These are phyloP conservation scores for Carex scoparia DNA, from an alignment of 176 grass and related monocot species.

Conservation along the genomic window DNA sequence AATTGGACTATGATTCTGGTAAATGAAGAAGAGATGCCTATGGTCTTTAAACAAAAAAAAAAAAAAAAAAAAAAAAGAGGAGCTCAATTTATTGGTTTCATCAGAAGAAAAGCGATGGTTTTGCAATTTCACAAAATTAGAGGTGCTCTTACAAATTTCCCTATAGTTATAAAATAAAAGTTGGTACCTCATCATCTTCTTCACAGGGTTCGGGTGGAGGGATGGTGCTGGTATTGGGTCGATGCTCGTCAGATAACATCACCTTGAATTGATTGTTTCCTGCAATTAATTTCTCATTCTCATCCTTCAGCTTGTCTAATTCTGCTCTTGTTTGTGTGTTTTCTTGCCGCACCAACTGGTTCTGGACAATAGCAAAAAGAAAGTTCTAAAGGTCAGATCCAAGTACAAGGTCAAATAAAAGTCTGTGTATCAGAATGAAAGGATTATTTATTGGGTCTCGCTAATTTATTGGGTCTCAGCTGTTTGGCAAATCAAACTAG, in stretches of 20 bases:
- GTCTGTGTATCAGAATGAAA: background rate
- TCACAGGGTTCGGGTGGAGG: background rate
- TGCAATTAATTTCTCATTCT: constrained; percentile 24
- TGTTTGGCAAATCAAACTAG: background rate
- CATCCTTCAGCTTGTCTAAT: constrained; percentile 17
- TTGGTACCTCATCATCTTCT: constrained; percentile 17
- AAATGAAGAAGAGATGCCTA: too few relatives aligned
- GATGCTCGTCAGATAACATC: constrained; percentile 22
- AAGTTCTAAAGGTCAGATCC: background rate
- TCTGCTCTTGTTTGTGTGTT: constrained; percentile 24
- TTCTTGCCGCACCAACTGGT: constrained; percentile 27
- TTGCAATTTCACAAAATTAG: background rate
- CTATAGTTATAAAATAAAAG: background rate
- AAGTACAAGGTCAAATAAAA: background rate
- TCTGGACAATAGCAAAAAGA: constrained; percentile 15
- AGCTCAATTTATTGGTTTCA: background rate
- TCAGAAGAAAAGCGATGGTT: background rate
- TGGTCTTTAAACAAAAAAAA: too few relatives aligned
- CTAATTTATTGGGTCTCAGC: background rate
- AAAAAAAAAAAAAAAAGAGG: background rate
- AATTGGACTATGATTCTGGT: too few relatives aligned
- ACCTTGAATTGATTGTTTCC: constrained; percentile 26
- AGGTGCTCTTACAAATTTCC: background rate
- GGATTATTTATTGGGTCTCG: background rate
- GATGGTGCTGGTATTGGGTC: background rate